These are phyloP conservation scores for Amaranthus tricolor DNA, from an alignment of 179 eudicot genomes.

Conservation along the genomic window DNA sequence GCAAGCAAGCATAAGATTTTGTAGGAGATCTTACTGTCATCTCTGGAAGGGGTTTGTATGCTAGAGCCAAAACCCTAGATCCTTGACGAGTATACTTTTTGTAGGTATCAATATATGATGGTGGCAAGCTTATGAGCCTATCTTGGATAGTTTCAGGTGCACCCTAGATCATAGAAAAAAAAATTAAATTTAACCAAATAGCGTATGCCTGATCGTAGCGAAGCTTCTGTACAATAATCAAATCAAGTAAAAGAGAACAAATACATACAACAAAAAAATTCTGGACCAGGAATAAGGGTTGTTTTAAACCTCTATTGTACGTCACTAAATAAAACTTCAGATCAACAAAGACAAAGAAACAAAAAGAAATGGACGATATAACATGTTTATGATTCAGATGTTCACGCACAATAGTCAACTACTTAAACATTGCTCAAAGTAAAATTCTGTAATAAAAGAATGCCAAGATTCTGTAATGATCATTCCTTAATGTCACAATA, in stretches of 20 bases:
- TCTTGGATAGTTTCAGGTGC: conserved; percentile 99
- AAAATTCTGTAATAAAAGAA: neutral
- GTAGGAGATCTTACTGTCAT: conserved; percentile 67
- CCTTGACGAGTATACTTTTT: conserved; percentile 97
- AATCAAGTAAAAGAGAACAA: neutral
- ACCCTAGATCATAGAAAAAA: conserved; percentile 48
- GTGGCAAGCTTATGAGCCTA: conserved; percentile 67
- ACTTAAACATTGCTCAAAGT: neutral
- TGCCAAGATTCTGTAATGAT: neutral
- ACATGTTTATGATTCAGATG: neutral
- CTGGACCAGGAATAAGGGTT: neutral
- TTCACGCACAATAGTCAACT: neutral
- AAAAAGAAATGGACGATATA: neutral
- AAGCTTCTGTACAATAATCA: neutral
- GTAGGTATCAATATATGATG: conserved; percentile 71
- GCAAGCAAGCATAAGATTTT: neutral
- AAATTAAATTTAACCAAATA: neutral
- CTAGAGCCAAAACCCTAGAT: conserved; percentile 95
- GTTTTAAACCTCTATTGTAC: neutral
- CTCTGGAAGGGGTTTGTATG: conserved; percentile 84
- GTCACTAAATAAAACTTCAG: neutral
- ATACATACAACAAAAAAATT: neutral
- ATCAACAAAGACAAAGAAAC: neutral
- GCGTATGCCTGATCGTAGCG: neutral
- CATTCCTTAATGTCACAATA: neutral